Base-by-base conservation (phyloP, 768 basidiomycete genomes). In the Auricularia sp. region DNA sequence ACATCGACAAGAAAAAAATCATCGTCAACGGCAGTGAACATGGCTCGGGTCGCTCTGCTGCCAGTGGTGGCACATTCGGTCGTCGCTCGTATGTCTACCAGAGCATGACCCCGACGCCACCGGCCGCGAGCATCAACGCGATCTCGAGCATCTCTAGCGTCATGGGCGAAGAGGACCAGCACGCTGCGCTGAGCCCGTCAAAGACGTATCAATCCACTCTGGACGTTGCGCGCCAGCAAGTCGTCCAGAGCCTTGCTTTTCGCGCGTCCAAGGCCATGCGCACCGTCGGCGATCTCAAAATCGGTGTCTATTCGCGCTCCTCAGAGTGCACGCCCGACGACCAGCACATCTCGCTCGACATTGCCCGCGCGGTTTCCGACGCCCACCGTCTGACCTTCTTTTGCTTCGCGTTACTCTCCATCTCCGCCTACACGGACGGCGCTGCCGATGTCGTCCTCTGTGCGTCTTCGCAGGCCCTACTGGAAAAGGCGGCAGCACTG, bases 401-500 rank as follows among this genome's bases (percentile, higher is more conserved):
- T 29, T 35, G 64, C 39, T 66, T 66, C 44, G 65, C 65, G 5
- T 63, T 66, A 14, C 29, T 66, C 35, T 51, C 65, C 3, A 44
- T 36, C 16, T n/a, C 80, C 81, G 34, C 61, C 18, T 42, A 34
- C 33, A 10, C 33, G 61, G 21, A 42, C 61, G 36, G 47, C 23
- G 34, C n/a, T 6, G 51, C 21, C 16, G 67, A 88, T 66, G 82
- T 91, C 12, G 76, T 90, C 63, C 77, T 91, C 63, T 81, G 80
- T 61, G 83, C 83, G 8, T 83, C 86, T 6, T 79, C 81, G 1
- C 73, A 76, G 11, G 79, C 81, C 8, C 80, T 82, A 61, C 79
- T 90, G n/a, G 82, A 86, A 62, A 83, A 87, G 23, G 87, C 88
- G 0, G 79, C 83, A 33, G 79, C 88, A 7, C 82, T 91, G 62